Evolutionary conservation across 2,329 filamentous ascomycete species (phyloP), one percentile per base, ranked within the genome.

Genomic region (Sporothrix mexicana): DNA sequence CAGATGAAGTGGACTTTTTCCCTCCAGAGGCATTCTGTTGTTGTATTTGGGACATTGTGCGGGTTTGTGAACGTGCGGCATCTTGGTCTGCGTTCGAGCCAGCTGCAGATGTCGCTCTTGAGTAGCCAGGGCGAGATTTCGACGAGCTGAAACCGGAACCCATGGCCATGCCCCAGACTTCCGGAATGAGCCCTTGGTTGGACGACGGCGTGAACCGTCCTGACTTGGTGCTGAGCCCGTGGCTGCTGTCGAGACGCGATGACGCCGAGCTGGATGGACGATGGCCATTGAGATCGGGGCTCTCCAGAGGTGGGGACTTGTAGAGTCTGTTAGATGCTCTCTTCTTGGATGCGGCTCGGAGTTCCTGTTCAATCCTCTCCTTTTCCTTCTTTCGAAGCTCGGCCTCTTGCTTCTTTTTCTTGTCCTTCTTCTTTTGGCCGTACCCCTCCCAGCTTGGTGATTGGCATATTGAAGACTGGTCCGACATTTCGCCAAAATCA

Each of bases 401-500:
- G 13, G 78, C 78, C 49, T 82, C 81, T 15, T 80, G 80, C 77
- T 85, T 87, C 78, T 85, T 87, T 74, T 88, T 86, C 77, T 84
- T 86, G 76, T 85, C 87, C 75, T 82, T 86, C 76, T 86, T 88
- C 75, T 82, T 85, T 23, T 85, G 83, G 2, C 84, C 83, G 76
- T 87, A 87, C 25, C 86, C 85, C 74, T 89, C 88, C 88, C 88
- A 90, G 72, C 85, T 89, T 1, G 88, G 88, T 1, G 88, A 90
- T 72, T 89, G 87, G 74, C 88, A 91, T 71, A 90, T 87, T 0
- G 84, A 86, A 3, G 84, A 85, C 66, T 83, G 79, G 67, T 84
- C 84, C 2, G 83, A 84, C 74, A 80, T 78, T n/a, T 77, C 73
- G 36, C 80, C 78, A 36, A 36, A 36, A 12, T 80, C 78, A 53